phyloP scores from a whole-genome alignment of 1,284 basidiomycete species.

The Schizophyllum commune region DNA sequence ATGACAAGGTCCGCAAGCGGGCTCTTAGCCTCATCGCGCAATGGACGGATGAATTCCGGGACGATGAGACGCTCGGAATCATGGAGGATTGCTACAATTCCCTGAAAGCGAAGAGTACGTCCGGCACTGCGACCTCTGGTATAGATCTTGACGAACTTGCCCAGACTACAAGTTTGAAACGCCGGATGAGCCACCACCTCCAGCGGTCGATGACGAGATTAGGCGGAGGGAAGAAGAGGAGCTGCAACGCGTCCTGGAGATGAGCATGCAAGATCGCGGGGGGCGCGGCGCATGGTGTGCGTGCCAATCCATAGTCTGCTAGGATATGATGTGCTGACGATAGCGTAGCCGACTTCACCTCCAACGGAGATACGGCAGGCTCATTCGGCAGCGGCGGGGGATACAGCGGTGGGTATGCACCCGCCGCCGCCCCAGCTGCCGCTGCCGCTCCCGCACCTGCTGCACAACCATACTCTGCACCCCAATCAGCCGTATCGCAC shows the following conservation, averaged over 20 bases:
- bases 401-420: conserved; percentile 4
- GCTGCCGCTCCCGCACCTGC: not conserved
- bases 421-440: not conserved
- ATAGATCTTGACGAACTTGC: too few relatives aligned
- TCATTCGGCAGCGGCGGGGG: not conserved
- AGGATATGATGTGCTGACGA: not conserved
- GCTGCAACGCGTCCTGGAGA: conserved; percentile 81
- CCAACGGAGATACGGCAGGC: not conserved
- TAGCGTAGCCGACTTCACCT: conserved; percentile 13
- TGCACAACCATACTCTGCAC: not conserved
- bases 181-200: conserved; percentile 57
- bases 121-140: too few relatives aligned
- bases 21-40: conserved; percentile 68
- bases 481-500: conserved; percentile 12
- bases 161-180: conserved; percentile 71
- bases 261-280: conserved; percentile 84
- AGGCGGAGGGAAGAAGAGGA: conserved; percentile 87
- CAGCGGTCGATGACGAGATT: conserved; percentile 69
- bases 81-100: conserved; percentile 88
- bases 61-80: conserved; percentile 75
- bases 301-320: conserved; percentile 6
- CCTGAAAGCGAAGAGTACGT: conserved; percentile 77
- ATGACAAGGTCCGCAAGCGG: conserved; percentile 41
- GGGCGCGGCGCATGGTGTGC: conserved; percentile 51
- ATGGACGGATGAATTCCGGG: conserved; percentile 85